phyloP scores from a whole-genome alignment of 2,329 filamentous ascomycete species.

The Paraphaeosphaeria minitans region DNA sequence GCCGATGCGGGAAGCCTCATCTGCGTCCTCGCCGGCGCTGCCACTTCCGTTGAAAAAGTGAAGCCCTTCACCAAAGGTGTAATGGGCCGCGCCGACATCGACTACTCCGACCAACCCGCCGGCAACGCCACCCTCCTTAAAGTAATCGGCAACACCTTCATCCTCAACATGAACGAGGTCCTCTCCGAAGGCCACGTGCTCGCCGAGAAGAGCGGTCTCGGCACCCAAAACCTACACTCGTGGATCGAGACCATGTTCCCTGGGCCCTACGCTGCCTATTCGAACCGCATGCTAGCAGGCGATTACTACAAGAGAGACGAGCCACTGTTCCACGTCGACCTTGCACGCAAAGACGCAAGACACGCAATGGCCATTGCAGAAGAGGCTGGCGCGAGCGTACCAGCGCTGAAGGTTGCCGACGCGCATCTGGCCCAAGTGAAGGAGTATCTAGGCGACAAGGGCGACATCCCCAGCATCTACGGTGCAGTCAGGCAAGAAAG shows the following conservation, averaged over 20 bases:
- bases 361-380: slow-evolving; percentile 74
- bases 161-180: slow-evolving; percentile 80
- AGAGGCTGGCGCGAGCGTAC: slow-evolving; percentile 65
- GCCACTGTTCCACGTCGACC: slow-evolving; percentile 81
- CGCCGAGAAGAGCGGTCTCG: slow-evolving; percentile 81
- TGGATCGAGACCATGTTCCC: slow-evolving; percentile 77
- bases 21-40: slow-evolving; percentile 72
- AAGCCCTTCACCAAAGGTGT: slow-evolving; percentile 75
- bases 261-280: slow-evolving; percentile 76
- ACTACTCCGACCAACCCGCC: slow-evolving; percentile 71
- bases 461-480: slow-evolving; percentile 84
- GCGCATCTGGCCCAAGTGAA: slow-evolving; percentile 70
- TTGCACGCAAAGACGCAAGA: slow-evolving; percentile 80
- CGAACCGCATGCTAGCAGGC: slow-evolving; percentile 72
- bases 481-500: slow-evolving; percentile 76
- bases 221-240: slow-evolving; percentile 69
- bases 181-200: slow-evolving; percentile 78
- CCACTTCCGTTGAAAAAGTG: slow-evolving; percentile 64
- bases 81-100: slow-evolving; percentile 70
- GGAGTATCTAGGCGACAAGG: slow-evolving; percentile 69
- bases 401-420: slow-evolving; percentile 70
- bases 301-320: slow-evolving; percentile 77
- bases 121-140: slow-evolving; percentile 75
- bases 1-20: slow-evolving; percentile 74
- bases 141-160: slow-evolving; percentile 84